A percentile compares a stretch with the other conserved stretches of the same genome.
Evolutionary conservation across 768 basidiomycete genomes (phyloP).

Genomic region (Hydnomerulius pinastri): DNA sequence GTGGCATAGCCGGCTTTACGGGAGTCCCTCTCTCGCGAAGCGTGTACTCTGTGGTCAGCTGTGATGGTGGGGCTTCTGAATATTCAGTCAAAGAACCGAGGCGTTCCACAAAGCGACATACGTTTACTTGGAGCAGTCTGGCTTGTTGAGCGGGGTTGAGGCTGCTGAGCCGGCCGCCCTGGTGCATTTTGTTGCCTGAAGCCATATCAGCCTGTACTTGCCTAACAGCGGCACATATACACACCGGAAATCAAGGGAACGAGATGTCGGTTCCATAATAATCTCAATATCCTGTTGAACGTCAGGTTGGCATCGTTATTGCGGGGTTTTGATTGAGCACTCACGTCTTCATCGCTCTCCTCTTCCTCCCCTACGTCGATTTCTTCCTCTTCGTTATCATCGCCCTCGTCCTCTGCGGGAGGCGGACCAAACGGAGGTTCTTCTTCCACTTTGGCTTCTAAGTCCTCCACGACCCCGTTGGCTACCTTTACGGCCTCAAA

Average conservation of each 20-base stretch:
- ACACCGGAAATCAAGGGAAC: slow-evolving; percentile 76
- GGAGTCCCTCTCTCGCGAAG: slow-evolving; percentile 64
- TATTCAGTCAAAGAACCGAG: slow-evolving; percentile 3
- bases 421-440: slow-evolving; percentile 33
- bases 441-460: slow-evolving; percentile 48
- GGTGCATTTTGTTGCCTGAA: slow-evolving; percentile 38
- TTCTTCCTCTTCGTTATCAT: slow-evolving; percentile 32
- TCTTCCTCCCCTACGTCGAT: slow-evolving; percentile 45
- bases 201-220: neutral
- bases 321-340: slow-evolving; percentile 9
- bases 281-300: slow-evolving; percentile 77
- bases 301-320: slow-evolving; percentile 6
- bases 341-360: slow-evolving; percentile 51
- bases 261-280: slow-evolving; percentile 78
- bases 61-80: slow-evolving; percentile 43
- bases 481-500: slow-evolving; percentile 44
- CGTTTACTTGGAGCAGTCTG: slow-evolving; percentile 31
- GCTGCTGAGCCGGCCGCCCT: slow-evolving; percentile 31
- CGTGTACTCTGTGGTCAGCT: slow-evolving; percentile 82
- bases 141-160: slow-evolving; percentile 32
- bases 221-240: slow-evolving; percentile 13
- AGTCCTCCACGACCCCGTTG: slow-evolving; percentile 51
- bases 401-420: slow-evolving; percentile 21
- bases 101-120: slow-evolving; percentile 10
- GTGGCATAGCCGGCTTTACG: slow-evolving; percentile 26